These are phyloP conservation scores for Blastomyces silverae DNA, from an alignment of 2,329 filamentous ascomycete species.

Conservation along the genomic window DNA sequence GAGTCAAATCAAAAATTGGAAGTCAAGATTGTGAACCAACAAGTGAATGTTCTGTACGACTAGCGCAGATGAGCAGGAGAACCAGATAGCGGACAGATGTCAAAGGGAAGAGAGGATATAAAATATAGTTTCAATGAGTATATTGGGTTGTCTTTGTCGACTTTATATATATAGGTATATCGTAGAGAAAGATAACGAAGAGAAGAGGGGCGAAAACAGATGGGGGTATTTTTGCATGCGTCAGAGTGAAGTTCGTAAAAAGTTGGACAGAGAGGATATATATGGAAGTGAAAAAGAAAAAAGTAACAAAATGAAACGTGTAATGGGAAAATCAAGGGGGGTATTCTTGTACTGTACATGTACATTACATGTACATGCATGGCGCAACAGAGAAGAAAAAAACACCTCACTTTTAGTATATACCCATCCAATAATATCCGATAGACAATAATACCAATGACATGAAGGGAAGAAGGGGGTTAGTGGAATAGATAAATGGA, in stretches of 20 bases:
- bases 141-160: neutral
- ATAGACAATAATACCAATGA: neutral
- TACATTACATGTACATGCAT: neutral
- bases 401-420: conserved; percentile 6
- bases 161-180: neutral
- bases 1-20: no score
- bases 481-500: neutral
- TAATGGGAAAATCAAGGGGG: neutral
- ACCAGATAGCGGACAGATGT: neutral
- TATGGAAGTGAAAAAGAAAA: neutral
- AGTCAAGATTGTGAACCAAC: no score
- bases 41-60: no score
- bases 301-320: neutral
- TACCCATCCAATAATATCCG: neutral
- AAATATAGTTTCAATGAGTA: neutral
- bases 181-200: neutral
- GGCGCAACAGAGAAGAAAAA: neutral
- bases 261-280: neutral
- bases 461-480: neutral
- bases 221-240: conserved; percentile 11
- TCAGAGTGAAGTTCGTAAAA: conserved; percentile 3
- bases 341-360: neutral
- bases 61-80: no score
- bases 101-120: neutral
- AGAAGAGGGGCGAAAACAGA: neutral